Evolutionary conservation across 805 yeast genomes (phyloP), one percentile per base, ranked within the genome.

Genomic region (Ascoidea tarda): DNA sequence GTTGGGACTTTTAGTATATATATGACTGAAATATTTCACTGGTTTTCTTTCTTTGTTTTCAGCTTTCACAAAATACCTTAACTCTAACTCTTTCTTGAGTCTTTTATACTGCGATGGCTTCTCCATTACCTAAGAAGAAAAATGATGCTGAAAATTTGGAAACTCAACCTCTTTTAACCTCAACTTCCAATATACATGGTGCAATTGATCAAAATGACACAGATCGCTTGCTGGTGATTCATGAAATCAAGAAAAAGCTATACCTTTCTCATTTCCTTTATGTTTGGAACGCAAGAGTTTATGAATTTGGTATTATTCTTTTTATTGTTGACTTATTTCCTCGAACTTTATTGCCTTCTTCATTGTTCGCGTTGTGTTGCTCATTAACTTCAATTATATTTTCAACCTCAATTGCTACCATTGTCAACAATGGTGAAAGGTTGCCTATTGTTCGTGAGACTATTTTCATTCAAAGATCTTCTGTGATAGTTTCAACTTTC

Each of bases 251-350:
- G 28, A 33, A 16, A 2, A 55, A 54, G 46, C 49, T 59, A 2
- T 67, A 66, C 54, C 49, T 62, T 6, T 68, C 71, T 3, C 73
- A 69, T 52, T 56, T 58, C 16, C 59, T 69, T 8, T 69, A 69
- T 21, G 63, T 70, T 12, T 69, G 73, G 72, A 70, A 70, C 56
- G 58, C 66, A 28, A 60, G 74, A 6, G 61, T 65, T n/a, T 70
- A 69, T 57, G 71, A 69, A 54, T 70, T 62, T 57, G 70, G 70
- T 14, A 63, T 69, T 5, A 65, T 64, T 10, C 54, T 70, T 12
- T 64, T 67, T 49, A 63, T 70, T 42, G 66, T 69, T 32, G 59
- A 61, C 33, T 52, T 68, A 45, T 69, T 58, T 53, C 71, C 71
- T 1, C 64, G 63, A 1, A 64, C 64, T 14, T 58, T 70, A 28